A percentile compares a stretch with the other conserved stretches of the same genome.
phyloP scores from a whole-genome alignment of 495 filamentous ascomycete genomes.

The Hyaloscypha finlandica region DNA sequence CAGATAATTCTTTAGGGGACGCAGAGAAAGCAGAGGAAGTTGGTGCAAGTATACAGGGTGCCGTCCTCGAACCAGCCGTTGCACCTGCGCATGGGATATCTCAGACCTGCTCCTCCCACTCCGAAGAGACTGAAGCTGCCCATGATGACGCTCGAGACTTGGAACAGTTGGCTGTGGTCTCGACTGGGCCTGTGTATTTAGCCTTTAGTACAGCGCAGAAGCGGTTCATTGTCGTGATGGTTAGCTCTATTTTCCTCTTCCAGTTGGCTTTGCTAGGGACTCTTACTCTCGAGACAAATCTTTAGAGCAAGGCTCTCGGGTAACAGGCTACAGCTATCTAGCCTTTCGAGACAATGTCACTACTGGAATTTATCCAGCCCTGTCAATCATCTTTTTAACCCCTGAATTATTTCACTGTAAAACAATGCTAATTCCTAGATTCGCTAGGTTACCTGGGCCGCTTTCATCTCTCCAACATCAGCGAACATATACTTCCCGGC shows the following conservation, averaged over 20 bases:
- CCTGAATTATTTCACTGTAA: too few relatives aligned
- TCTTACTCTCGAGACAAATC: too few relatives aligned
- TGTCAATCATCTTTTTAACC: too few relatives aligned
- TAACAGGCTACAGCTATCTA: too few relatives aligned
- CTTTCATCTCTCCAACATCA: constrained; percentile 72
- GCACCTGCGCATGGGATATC: not conserved
- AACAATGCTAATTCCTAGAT: too few relatives aligned
- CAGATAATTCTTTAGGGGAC: constrained; percentile 19
- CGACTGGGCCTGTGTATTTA: constrained; percentile 29
- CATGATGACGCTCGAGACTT: constrained; percentile 25
- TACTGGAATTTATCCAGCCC: too few relatives aligned
- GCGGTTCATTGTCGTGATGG: constrained; percentile 51
- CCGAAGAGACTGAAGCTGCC: not conserved
- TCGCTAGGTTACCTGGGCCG: constrained; percentile 49
- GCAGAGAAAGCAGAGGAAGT: constrained; percentile 26
- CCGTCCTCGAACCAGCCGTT: constrained; percentile 15
- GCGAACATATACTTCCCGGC: constrained; percentile 83
- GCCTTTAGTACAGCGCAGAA: constrained; percentile 36
- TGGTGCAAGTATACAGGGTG: constrained; percentile 16
- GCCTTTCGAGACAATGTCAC: too few relatives aligned
- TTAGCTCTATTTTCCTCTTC: not conserved
- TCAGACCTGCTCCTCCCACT: not conserved
- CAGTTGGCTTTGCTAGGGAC: too few relatives aligned
- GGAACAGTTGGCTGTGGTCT: constrained; percentile 27
- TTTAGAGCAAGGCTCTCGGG: too few relatives aligned